Base-by-base conservation (phyloP, 257 asterid species). In the Solanum bulbocastanum region DNA sequence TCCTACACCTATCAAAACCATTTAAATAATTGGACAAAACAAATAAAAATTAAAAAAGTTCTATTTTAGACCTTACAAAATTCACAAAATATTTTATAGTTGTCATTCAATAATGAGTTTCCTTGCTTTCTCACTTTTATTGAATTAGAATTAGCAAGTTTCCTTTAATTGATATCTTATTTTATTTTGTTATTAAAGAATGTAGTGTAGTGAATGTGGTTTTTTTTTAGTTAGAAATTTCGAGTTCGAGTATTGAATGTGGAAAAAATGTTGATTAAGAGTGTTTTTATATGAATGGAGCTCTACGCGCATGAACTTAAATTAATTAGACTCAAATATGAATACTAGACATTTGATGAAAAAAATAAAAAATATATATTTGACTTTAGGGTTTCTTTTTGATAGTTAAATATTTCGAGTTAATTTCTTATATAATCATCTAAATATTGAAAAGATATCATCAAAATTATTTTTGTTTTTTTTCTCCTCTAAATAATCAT, bases 191-290 rank as follows among this genome's bases (percentile, higher is more conserved):
- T 56, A 56, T 18, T 6, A 56, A 56, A 56, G 10, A 56, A 18
- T 2, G 10, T 6, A 0, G 1, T 2, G 4, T 1, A 49, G 65
- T 6, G 4, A 6, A 8, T 1, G 0, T 4, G 1, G 1, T 12
- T 14, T 46, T 12, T 12, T 11, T 11, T 3, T 8, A 49, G 23
- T 52, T 52, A 52, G 0, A 16, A 3, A 20, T 56, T 0, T 56
- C 0, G 10, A 56, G 4, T 56, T 56, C 4, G 5, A 56, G 0
- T 7, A 56, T 20, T 56, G 4, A 20, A 20, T 56, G 20, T 56
- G 11, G 20, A 56, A 56, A 1, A 20, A 6, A 0, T 52, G 0
- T 52, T 52, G 3, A 0, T 49, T 0, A 0, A 52, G 0, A 52
- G 23, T 52, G 9, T 16, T 52, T 52, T 52, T 1, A 0, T 0